phyloP scores from a whole-genome alignment of 192 early-diverging fungal species.

The Spizellomyces punctatus region DNA sequence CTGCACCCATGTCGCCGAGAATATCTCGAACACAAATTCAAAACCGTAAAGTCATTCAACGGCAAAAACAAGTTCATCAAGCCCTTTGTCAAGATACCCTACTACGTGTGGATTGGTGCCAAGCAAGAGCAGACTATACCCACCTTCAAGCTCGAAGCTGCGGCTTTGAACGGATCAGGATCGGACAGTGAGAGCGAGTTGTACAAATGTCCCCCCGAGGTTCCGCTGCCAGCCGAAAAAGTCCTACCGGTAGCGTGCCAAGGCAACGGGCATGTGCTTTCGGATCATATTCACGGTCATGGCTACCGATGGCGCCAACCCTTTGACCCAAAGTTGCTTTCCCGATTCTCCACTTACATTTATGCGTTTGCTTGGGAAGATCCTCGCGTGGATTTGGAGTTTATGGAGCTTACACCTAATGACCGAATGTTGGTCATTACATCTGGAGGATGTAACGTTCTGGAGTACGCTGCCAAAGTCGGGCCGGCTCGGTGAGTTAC shows the following conservation, averaged over 20 bases:
- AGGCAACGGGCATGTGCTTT: too few relatives aligned
- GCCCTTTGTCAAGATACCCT: slow-evolving; percentile 79
- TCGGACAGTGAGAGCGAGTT: slow-evolving; percentile 72
- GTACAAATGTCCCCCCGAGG: slow-evolving; percentile 75
- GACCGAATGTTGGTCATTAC: too few relatives aligned
- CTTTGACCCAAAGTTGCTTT: too few relatives aligned
- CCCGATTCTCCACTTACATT: too few relatives aligned
- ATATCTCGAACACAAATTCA: slow-evolving; percentile 83
- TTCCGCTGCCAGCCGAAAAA: slow-evolving; percentile 51
- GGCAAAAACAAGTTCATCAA: slow-evolving; percentile 73
- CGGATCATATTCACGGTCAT: too few relatives aligned
- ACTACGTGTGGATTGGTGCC: slow-evolving; percentile 83
- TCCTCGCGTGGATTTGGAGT: too few relatives aligned
- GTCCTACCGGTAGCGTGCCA: neutral
- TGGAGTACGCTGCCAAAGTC: too few relatives aligned
- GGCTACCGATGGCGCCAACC: too few relatives aligned
- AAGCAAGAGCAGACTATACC: slow-evolving; percentile 38
- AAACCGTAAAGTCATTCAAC: slow-evolving; percentile 73
- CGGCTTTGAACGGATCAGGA: neutral
- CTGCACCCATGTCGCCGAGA: slow-evolving; percentile 76
- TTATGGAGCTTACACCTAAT: too few relatives aligned
- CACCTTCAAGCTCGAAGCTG: slow-evolving; percentile 27
- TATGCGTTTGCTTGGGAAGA: too few relatives aligned
- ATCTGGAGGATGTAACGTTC: too few relatives aligned
- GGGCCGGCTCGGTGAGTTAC: neutral